Conservation (phyloP, 2,329 filamentous ascomycete genomes). For the Monosporascus sp. region DNA sequence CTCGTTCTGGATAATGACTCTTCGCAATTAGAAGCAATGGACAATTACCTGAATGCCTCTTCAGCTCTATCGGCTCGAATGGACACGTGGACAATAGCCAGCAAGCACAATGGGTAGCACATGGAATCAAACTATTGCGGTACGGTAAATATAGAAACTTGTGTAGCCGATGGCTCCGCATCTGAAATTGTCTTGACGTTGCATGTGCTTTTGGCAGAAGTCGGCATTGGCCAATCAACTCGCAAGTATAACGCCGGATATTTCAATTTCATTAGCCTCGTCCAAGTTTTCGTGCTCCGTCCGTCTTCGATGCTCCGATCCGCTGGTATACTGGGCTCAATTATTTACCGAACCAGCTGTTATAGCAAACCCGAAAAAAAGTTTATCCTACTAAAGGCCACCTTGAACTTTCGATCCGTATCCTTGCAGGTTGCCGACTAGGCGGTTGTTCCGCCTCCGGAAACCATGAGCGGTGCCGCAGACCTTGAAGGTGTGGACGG, state of each 20-base stretch:
- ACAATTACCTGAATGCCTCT: neutral
- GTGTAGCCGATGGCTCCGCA: conserved; percentile 4
- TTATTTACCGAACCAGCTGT: neutral
- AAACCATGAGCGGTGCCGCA: conserved; percentile 1
- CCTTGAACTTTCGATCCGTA: neutral
- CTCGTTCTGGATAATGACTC: neutral
- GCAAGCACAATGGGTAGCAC: neutral
- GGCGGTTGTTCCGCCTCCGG: neutral
- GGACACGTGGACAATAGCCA: neutral
- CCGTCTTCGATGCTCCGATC: neutral
- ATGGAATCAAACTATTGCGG: neutral
- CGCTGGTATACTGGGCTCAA: neutral
- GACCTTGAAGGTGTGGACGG: conserved; percentile 16
- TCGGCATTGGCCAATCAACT: conserved; percentile 1
- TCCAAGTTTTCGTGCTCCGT: neutral
- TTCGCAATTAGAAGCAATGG: no score
- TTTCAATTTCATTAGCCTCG: neutral
- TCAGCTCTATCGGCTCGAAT: neutral
- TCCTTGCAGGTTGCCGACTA: neutral
- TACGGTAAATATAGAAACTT: neutral
- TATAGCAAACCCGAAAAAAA: neutral
- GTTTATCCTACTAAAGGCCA: neutral
- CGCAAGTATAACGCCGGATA: neutral
- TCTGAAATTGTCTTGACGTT: conserved; percentile 4
- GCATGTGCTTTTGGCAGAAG: neutral